phyloP scores from a whole-genome alignment of 2,329 filamentous ascomycete genomes.

The Colletotrichum musae region DNA sequence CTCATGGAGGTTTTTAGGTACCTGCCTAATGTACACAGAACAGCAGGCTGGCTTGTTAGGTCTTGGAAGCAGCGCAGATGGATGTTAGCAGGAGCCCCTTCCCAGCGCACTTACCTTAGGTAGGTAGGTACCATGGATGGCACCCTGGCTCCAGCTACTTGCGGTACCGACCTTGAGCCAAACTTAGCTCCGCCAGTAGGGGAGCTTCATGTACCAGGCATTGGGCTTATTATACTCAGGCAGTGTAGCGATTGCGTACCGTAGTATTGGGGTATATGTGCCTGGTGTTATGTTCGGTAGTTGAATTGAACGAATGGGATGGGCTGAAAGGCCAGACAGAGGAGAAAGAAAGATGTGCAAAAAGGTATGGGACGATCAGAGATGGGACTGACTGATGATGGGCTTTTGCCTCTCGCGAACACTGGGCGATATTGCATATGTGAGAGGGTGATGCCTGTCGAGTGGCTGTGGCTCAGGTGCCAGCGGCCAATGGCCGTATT shows the following conservation, averaged over 20 bases:
- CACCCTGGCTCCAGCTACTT: background rate
- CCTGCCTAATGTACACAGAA: too few relatives aligned
- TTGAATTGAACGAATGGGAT: conserved; percentile 16
- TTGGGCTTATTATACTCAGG: background rate
- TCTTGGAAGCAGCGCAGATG: background rate
- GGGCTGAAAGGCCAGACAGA: conserved; percentile 16
- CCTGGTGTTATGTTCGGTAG: conserved; percentile 19
- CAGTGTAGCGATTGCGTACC: background rate
- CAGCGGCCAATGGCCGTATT: too few relatives aligned
- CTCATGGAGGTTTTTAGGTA: too few relatives aligned
- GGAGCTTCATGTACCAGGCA: too few relatives aligned
- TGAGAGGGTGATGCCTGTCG: too few relatives aligned
- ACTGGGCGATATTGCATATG: too few relatives aligned
- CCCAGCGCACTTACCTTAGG: background rate
- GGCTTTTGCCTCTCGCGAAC: background rate
- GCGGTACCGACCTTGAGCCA: background rate
- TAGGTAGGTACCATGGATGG: too few relatives aligned
- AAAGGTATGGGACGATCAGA: conserved; percentile 29
- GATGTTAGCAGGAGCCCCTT: background rate
- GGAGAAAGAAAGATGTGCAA: too few relatives aligned
- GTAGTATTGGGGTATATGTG: conserved; percentile 18
- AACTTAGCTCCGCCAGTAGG: too few relatives aligned
- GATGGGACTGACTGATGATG: conserved; percentile 32
- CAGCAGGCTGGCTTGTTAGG: too few relatives aligned
- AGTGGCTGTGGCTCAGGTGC: too few relatives aligned